Evolutionary conservation across 2,329 filamentous ascomycete species (phyloP), one percentile per base, ranked within the genome.

Genomic region (Zopfia rhizophila): DNA sequence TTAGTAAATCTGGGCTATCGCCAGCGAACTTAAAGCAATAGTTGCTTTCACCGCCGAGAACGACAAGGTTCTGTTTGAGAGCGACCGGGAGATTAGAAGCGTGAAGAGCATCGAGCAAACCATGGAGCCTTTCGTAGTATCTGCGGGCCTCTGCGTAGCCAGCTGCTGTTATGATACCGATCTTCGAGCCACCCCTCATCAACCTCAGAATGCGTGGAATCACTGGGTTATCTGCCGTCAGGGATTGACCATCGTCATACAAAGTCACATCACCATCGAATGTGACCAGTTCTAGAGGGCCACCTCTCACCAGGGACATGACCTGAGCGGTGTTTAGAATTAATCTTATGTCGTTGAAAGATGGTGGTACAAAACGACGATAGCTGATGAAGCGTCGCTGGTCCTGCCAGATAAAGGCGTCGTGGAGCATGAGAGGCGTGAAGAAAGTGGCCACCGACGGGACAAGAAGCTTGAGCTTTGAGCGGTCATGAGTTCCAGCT

Each of bases 241-340:
- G 79, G 54, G 85, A 90, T 61, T 91, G 82, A 10, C 94, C 94
- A 65, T 99, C 78, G 33, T 80, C 77, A 70, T 99, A 99, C 16
- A 99, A 81, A 1, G 94, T 99, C 38, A 99, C 91, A 73, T 99
- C 94, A 72, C 94, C 94, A 72, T 99, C 94, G 68, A 99, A 99
- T 0, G 94, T 99, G 41, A 96, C 87, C 3, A 99, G 82, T 59
- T 94, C 86, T 7, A 97, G 80, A 4, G 84, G 82, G 16, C 88
- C 87, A 31, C 79, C 77, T 17, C 84, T 84, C 12, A 91, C 88
- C n/a, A 97, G 83, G 27, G 90, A 91, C 86, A 97, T 91, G 49
- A 93, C 81, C 73, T 99, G 94, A 13, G 94, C 92, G 27, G 94
- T 94, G 75, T 99, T 99, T 58, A 99, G 83, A 38, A 96, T 88